phyloP scores from a whole-genome alignment of 805 yeast genomes.

The Kuraishia piskuri region DNA sequence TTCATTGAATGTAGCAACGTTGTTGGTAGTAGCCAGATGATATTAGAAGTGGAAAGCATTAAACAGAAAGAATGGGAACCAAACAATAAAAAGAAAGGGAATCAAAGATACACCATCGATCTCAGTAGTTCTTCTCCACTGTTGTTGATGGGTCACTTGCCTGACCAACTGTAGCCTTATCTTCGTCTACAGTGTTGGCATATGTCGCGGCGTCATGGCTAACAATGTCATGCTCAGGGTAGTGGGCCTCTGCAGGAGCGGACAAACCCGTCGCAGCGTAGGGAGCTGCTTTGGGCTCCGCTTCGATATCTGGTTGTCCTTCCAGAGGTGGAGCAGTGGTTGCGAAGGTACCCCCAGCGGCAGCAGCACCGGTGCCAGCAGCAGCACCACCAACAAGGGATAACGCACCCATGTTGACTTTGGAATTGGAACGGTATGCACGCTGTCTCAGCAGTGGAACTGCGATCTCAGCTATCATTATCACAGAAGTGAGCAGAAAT shows the following conservation, averaged over 20 bases:
- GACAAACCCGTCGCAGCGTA: neutral
- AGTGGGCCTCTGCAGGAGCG: neutral
- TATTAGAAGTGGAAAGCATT: neutral
- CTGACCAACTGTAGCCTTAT: neutral
- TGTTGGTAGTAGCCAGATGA: too few relatives aligned
- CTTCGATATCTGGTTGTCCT: neutral
- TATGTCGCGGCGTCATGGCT: neutral
- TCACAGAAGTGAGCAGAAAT: neutral
- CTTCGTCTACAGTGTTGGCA: neutral
- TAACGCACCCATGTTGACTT: neutral
- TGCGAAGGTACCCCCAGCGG: neutral
- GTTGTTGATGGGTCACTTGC: neutral
- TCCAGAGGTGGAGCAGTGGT: neutral
- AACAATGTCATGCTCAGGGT: neutral
- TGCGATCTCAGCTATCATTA: neutral
- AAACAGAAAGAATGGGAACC: neutral
- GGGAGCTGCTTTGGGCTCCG: neutral
- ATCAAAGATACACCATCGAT: neutral
- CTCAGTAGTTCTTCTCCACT: neutral
- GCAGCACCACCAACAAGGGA: neutral
- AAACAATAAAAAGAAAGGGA: neutral
- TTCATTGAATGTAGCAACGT: too few relatives aligned
- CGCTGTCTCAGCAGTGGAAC: neutral
- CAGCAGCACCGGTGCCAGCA: neutral
- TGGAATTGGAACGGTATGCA: neutral